phyloP scores from a whole-genome alignment of 2,329 filamentous ascomycete species.

The Lachnellula occidentalis region DNA sequence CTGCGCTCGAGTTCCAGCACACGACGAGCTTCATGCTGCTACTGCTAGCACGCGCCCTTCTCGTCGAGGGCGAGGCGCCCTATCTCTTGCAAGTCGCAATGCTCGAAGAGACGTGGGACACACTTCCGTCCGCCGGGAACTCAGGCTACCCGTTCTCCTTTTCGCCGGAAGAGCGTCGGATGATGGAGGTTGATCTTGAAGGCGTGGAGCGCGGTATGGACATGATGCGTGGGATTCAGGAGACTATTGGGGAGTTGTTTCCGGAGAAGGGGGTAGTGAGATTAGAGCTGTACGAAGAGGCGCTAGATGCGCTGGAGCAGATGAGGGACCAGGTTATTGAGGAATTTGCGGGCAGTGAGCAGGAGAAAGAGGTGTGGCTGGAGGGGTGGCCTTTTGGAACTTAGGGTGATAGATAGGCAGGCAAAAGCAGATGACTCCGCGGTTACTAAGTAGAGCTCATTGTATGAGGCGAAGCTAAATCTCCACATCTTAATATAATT shows the following conservation, averaged over 20 bases:
- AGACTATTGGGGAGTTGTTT: neutral
- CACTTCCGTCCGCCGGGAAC: conserved; percentile 1
- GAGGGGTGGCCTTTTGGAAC: conserved; percentile 16
- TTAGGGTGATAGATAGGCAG: no score
- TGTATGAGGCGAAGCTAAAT: no score
- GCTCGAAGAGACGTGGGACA: conserved; percentile 8
- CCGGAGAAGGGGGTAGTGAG: no score
- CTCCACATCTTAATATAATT: no score
- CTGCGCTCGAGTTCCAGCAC: conserved; percentile 15
- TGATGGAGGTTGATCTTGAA: conserved; percentile 10
- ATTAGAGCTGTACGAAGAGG: neutral
- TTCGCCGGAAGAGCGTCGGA: conserved; percentile 1
- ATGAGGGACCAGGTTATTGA: conserved; percentile 15
- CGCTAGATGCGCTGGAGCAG: conserved; percentile 13
- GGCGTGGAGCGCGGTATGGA: conserved; percentile 6
- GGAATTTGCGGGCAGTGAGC: conserved; percentile 11
- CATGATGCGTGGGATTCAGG: conserved; percentile 6
- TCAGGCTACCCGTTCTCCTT: conserved; percentile 13
- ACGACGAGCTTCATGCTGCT: conserved; percentile 8
- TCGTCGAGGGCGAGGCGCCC: conserved; percentile 13
- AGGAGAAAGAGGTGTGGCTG: conserved; percentile 11
- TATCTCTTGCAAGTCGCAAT: conserved; percentile 11
- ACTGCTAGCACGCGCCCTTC: conserved; percentile 7
- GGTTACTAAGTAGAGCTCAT: no score
- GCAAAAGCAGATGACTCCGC: no score